Evolutionary conservation across 176 grass and related monocot genomes (phyloP), one percentile per base, ranked within the genome.

Genomic region (Tillandsia fasciculata): DNA sequence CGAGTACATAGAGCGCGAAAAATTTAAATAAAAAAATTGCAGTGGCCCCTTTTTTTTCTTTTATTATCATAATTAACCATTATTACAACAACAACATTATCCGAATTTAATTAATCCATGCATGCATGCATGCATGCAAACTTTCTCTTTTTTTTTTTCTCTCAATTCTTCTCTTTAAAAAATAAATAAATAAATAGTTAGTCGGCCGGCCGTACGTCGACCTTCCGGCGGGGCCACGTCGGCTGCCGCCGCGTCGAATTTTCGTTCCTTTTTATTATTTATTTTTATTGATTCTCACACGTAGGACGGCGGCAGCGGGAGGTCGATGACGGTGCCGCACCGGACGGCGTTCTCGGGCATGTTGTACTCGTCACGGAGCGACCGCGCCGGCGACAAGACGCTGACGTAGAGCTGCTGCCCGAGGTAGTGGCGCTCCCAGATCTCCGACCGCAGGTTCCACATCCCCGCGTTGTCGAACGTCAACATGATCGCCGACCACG

Each of bases 381-480:
- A 96, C 70, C 86, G 52, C 56, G 74, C 83, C 73, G 88, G 85
- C 52, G 88, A 96, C 11, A 68, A 3, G 64, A 91, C 84, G 75
- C 92, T 96, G 10, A 96, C 28, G 78, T 96, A 96, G 24, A 96
- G 49, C 72, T 92, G 86, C 85, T 89, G 78, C 0, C 92, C 92
- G 1, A 92, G 77, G 79, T 96, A 96, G 33, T 83, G 54, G 76
- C 84, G 82, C 70, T 89, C 92, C 92, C 83, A 89, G 10, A 82
- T 59, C 70, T 84, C 81, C 68, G 92, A 92, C 82, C 92, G 72
- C 12, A 96, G 1, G 77, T 89, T 96, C 92, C 92, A 96, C 92
- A 96, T 96, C 2, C 92, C 92, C 13, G 83, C 88, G 75, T 96
- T 92, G 76, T 96, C 92, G 77, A 96, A 96, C 5, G 88, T 91